A percentile compares a stretch with the other conserved stretches of the same genome.
Conservation (phyloP, 257 asterid species). For the Plectranthus barbatus region DNA sequence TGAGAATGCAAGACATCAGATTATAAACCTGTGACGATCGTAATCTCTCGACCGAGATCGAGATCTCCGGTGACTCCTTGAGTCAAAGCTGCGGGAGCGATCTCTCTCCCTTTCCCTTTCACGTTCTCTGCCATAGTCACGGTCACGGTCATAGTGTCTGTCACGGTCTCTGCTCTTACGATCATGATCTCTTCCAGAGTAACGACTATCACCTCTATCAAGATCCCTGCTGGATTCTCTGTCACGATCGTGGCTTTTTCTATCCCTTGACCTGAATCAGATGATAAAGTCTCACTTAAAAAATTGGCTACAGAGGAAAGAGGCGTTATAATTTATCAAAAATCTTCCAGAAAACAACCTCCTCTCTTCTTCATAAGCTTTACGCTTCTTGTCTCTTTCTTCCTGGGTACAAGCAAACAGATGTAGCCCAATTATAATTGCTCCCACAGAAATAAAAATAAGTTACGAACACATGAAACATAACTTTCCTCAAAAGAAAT, state of each 20-base stretch:
- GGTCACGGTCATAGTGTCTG: slow-evolving; percentile 24
- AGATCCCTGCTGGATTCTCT: slow-evolving; percentile 57
- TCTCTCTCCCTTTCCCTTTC: slow-evolving; percentile 47
- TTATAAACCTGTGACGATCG: slow-evolving; percentile 63
- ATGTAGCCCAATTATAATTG: too few species aligned
- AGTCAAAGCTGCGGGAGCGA: slow-evolving; percentile 55
- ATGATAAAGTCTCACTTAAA: not conserved
- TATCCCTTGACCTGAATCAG: slow-evolving; percentile 56
- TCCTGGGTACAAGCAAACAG: slow-evolving; percentile 43
- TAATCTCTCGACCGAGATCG: slow-evolving; percentile 88
- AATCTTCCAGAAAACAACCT: slow-evolving; percentile 28
- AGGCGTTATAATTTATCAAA: not conserved
- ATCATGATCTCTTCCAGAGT: slow-evolving; percentile 48
- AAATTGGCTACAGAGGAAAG: not conserved
- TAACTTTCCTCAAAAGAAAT: too few species aligned
- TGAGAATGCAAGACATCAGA: too few species aligned
- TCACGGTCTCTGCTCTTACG: slow-evolving; percentile 57
- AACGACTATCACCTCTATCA: slow-evolving; percentile 55
- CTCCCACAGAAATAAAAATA: not conserved
- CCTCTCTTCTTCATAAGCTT: slow-evolving; percentile 65
- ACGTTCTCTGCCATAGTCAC: slow-evolving; percentile 40
- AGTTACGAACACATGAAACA: too few species aligned
- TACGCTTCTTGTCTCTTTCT: slow-evolving; percentile 57
- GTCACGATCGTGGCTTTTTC: slow-evolving; percentile 50
- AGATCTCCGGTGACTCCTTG: slow-evolving; percentile 67